A percentile compares a stretch with the other conserved stretches of the same genome.
phyloP scores from a whole-genome alignment of 768 basidiomycete genomes.

The Polyporus arcularius region DNA sequence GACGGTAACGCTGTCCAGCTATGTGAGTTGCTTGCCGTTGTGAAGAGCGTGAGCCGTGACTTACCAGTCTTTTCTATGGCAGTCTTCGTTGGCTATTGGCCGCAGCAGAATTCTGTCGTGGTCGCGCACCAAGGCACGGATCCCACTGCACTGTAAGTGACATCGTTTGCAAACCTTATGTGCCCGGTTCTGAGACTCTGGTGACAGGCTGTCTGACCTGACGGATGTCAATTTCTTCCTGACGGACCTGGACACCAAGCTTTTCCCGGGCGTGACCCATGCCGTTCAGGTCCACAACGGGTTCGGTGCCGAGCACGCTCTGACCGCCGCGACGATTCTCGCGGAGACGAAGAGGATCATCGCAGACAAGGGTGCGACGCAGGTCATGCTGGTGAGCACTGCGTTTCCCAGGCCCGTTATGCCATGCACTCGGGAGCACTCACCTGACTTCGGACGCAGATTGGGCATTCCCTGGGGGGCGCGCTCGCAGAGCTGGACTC shows the following conservation, averaged over 20 bases:
- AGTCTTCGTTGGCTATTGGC: constrained; percentile 66
- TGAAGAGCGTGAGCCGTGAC: background rate
- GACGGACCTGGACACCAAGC: constrained; percentile 40
- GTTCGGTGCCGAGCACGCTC: constrained; percentile 51
- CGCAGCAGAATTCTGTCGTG: constrained; percentile 48
- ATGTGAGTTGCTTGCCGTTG: constrained; percentile 34
- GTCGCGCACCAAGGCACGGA: constrained; percentile 66
- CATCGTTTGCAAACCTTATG: background rate
- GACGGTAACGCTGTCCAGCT: constrained; percentile 50
- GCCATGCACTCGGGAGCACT: background rate
- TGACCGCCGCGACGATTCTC: constrained; percentile 49
- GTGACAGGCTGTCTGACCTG: constrained; percentile 45
- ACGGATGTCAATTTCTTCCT: constrained; percentile 49
- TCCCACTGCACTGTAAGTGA: constrained; percentile 50
- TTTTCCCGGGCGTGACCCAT: constrained; percentile 56
- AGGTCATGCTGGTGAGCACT: constrained; percentile 43
- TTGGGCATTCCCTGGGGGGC: constrained; percentile 37
- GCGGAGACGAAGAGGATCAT: constrained; percentile 45
- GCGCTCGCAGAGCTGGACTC: constrained; percentile 35
- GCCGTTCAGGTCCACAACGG: constrained; percentile 52
- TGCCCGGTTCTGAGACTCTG: background rate
- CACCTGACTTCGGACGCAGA: constrained; percentile 1
- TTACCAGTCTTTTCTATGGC: background rate
- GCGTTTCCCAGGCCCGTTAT: constrained; percentile 5
- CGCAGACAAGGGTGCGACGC: constrained; percentile 36